Conservation (phyloP, 106 monocot genomes). For the Acorus gramineus region DNA sequence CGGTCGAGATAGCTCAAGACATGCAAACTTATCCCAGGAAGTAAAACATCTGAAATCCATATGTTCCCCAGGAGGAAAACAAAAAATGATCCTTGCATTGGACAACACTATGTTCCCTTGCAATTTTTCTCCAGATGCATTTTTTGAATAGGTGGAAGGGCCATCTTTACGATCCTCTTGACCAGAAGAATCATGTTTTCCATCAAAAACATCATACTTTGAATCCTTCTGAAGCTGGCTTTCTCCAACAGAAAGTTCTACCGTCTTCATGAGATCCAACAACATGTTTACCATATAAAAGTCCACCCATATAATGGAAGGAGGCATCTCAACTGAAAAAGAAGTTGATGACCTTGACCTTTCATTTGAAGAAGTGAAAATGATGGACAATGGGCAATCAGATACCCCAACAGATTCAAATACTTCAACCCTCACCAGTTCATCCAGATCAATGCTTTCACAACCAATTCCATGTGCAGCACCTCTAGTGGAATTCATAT, state of each 20-base stretch:
- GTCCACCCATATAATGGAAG: slow-evolving; percentile 65
- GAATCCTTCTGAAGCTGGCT: background rate
- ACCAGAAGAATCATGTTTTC: slow-evolving; percentile 8
- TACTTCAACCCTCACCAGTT: slow-evolving; percentile 36
- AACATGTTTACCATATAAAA: slow-evolving; percentile 48
- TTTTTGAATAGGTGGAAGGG: slow-evolving; percentile 6
- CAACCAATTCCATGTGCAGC: background rate
- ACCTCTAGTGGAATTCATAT: slow-evolving; percentile 1
- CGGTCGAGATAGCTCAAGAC: slow-evolving; percentile 53
- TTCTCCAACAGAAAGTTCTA: slow-evolving; percentile 26
- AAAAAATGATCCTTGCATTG: slow-evolving; percentile 50
- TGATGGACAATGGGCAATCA: slow-evolving; percentile 29
- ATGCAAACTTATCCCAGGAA: slow-evolving; percentile 50
- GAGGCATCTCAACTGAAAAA: slow-evolving; percentile 56
- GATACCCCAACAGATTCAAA: slow-evolving; percentile 66
- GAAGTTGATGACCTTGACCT: slow-evolving; percentile 25
- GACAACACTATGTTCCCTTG: slow-evolving; percentile 51
- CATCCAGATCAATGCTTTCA: background rate
- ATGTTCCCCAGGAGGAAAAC: slow-evolving; percentile 44
- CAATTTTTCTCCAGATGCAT: slow-evolving; percentile 20
- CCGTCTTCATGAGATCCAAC: slow-evolving; percentile 29
- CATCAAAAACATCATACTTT: slow-evolving; percentile 4
- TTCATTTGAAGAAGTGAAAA: slow-evolving; percentile 27
- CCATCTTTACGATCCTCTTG: slow-evolving; percentile 12
- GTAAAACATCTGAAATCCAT: slow-evolving; percentile 20